Percentiles rank a stretch among this genome's conserved stretches.
phyloP scores from a whole-genome alignment of 306 rosid genomes.

The Geum urbanum region DNA sequence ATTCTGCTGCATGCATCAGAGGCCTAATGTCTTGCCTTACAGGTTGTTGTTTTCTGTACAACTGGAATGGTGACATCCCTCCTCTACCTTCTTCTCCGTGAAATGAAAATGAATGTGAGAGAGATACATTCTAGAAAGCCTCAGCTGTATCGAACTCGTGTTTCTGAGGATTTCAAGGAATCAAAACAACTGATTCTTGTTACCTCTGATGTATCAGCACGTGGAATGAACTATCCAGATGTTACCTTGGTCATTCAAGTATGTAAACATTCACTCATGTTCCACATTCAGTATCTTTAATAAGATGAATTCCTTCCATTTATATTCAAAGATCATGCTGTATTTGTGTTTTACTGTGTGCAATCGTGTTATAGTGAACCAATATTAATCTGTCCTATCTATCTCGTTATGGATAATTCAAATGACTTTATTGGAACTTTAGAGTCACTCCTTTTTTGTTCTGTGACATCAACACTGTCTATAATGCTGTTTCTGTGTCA shows the following conservation, averaged over 20 bases:
- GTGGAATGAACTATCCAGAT: conserved; percentile 94
- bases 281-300: background rate
- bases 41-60: conserved; percentile 88
- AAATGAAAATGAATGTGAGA: conserved; percentile 85
- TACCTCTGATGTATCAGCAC: conserved; percentile 87
- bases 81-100: conserved; percentile 60
- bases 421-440: background rate
- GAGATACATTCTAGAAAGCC: conserved; percentile 94
- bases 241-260: conserved; percentile 95
- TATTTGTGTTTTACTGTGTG: background rate
- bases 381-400: background rate
- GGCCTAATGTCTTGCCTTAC: conserved; percentile 32
- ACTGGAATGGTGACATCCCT: conserved; percentile 86
- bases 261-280: conserved; percentile 3
- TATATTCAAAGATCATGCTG: background rate
- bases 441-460: background rate
- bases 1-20: conserved; percentile 14
- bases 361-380: background rate
- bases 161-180: conserved; percentile 81
- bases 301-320: background rate
- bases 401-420: background rate
- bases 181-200: conserved; percentile 74
- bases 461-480: no score
- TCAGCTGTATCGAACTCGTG: conserved; percentile 70
- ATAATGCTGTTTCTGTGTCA: background rate